Evolutionary conservation across 163 green algal species (phyloP).

Genomic region (Scenedesmus sp.): DNA sequence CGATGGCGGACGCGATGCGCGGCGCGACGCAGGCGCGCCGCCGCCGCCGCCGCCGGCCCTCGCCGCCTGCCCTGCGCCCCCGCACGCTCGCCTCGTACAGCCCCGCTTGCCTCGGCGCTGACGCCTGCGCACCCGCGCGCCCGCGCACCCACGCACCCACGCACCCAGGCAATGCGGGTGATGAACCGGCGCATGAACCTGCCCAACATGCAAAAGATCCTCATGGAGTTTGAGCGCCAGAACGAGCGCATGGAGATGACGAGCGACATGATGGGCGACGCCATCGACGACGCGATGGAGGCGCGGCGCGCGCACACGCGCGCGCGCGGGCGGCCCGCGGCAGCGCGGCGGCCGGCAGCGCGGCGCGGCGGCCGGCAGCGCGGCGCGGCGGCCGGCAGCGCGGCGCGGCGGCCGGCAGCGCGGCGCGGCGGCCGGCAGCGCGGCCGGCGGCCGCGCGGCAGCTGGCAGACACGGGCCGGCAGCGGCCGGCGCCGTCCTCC

Average conservation of each 20-base stretch:
- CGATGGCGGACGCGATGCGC: slow-evolving; percentile 97
- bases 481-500: too few species aligned
- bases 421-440: too few species aligned
- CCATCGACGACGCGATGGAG: slow-evolving; percentile 92
- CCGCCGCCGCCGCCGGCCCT: not conserved
- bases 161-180: slow-evolving; percentile 90
- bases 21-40: slow-evolving; percentile 90
- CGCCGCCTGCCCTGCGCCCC: not conserved
- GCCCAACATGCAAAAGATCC: slow-evolving; percentile 92
- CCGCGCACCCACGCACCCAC: too few species aligned
- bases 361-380: not conserved
- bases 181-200: slow-evolving; percentile 98
- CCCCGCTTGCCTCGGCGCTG: too few species aligned
- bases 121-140: too few species aligned
- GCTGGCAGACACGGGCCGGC: too few species aligned
- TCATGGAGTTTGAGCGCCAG: slow-evolving; percentile 98
- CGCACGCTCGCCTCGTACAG: not conserved
- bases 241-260: slow-evolving; percentile 99
- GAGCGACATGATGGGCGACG: slow-evolving; percentile 96
- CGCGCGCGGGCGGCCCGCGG: too few species aligned
- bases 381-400: too few species aligned
- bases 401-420: too few species aligned
- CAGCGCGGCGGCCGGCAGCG: too few species aligned
- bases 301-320: slow-evolving; percentile 61
- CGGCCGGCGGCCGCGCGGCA: too few species aligned